Evolutionary conservation across 768 basidiomycete species (phyloP).

Genomic region (Tephrocybe sp.): DNA sequence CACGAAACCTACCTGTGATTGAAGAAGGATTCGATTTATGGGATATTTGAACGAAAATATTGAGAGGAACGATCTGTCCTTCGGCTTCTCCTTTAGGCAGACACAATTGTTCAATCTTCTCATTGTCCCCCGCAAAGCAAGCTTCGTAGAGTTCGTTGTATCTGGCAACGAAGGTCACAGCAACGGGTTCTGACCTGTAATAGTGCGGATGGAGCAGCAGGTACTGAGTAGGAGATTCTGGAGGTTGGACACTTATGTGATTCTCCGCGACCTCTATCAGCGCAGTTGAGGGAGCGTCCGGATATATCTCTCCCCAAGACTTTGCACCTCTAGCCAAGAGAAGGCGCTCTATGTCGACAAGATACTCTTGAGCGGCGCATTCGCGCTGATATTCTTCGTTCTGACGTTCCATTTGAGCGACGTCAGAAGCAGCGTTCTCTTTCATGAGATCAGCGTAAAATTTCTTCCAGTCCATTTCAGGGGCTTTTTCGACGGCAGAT

Average conservation of each 20-base stretch:
- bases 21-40: slow-evolving; percentile 15
- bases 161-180: slow-evolving; percentile 29
- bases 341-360: slow-evolving; percentile 32
- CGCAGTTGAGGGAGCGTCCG: slow-evolving; percentile 19
- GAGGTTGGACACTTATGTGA: slow-evolving; percentile 13
- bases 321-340: slow-evolving; percentile 38
- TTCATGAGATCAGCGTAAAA: not conserved
- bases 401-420: not conserved
- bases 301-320: slow-evolving; percentile 41
- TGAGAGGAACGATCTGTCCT: slow-evolving; percentile 37
- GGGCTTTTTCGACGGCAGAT: not conserved
- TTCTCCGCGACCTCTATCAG: not conserved
- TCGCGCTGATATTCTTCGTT: not conserved
- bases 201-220: not conserved
- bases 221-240: not conserved
- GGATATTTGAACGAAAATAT: slow-evolving; percentile 40
- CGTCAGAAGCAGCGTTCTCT: too few species aligned
- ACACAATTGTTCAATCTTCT: slow-evolving; percentile 51
- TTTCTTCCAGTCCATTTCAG: slow-evolving; percentile 2
- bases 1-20: slow-evolving; percentile 24
- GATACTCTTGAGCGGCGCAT: slow-evolving; percentile 24
- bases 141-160: slow-evolving; percentile 63
- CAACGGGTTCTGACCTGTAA: slow-evolving; percentile 30
- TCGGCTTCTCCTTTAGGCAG: slow-evolving; percentile 37
- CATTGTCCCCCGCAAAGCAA: slow-evolving; percentile 51